Base-by-base conservation (phyloP, 805 yeast species). In the Kluyveromyces nonfermentans region DNA sequence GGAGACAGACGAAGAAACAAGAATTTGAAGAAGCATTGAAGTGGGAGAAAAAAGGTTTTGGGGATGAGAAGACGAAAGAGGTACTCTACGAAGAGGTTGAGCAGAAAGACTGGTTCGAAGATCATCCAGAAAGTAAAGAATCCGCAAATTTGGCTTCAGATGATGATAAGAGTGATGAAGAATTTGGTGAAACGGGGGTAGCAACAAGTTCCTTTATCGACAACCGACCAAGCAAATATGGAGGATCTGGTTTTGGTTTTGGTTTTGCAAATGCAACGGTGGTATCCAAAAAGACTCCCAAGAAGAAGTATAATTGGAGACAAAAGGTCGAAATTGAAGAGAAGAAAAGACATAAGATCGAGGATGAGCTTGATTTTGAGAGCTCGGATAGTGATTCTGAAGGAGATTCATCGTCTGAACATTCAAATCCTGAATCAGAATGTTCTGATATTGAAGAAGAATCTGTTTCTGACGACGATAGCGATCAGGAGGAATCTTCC, bases 291-390 rank as follows among this genome's bases (percentile, higher is more conserved):
- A 44, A 40, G 18, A 39, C 53, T 3, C 49, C 64, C 2, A 77
- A 73, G 59, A 76, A 73, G 50, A 75, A 74, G 48, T 85, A 85
- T 56, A 83, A 81, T 35, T 88, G 96, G 97, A 77, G 81, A 55
- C 71, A 72, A 33, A 68, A 65, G 48, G 57, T 81, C 5, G 82
- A 72, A 44, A 55, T 56, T 40, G 71, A 68, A 40, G 77, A 74
- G 35, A 64, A 64, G 39, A 67, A 71, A 39, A 69, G 67, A 43
- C 55, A 70, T 44, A 64, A 70, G 25, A 43, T 55, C 4, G 86
- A 80, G 37, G 86, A 80, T 40, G 87, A 77, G 3, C 61, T 67
- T 42, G 90, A 82, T 53, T 83, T 82, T 54, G 64, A 59, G 8
- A 60, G 73, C 2, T 58, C 64, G 12, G 50, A 51, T 15, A 62